Percentiles rank a stretch among this genome's conserved stretches.
These are phyloP conservation scores for Secale cereale DNA, from an alignment of 176 grass and related monocot species.

Conservation along the genomic window DNA sequence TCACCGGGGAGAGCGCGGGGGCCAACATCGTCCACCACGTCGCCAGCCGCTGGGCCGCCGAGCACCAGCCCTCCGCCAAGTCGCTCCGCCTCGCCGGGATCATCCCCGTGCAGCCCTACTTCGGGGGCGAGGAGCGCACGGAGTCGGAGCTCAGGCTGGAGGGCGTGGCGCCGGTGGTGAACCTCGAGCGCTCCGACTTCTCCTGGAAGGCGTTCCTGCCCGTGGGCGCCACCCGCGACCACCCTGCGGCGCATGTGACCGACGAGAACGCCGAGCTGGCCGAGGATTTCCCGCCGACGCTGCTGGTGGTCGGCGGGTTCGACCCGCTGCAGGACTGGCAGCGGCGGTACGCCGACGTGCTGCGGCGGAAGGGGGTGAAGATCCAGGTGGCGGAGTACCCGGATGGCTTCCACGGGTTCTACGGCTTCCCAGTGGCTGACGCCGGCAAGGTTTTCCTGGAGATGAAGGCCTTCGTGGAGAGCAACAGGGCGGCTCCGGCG, in stretches of 20 bases:
- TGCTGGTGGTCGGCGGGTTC: conserved; percentile 33
- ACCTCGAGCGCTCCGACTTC: conserved; percentile 14
- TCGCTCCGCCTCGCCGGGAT: neutral
- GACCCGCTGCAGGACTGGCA: conserved; percentile 45
- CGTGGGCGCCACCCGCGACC: conserved; percentile 10
- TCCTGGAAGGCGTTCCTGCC: neutral
- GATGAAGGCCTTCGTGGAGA: conserved; percentile 46
- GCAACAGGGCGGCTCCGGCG: neutral
- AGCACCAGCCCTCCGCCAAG: neutral
- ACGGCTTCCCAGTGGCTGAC: conserved; percentile 35
- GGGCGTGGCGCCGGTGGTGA: conserved; percentile 9
- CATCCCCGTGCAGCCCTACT: conserved; percentile 15
- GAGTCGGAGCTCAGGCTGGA: conserved; percentile 3
- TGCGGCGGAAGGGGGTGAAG: neutral
- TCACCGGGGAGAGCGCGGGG: conserved; percentile 69
- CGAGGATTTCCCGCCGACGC: conserved; percentile 26
- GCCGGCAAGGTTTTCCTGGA: conserved; percentile 19
- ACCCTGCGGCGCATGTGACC: conserved; percentile 5
- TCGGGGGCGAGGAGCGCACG: neutral
- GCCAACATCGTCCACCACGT: conserved; percentile 73
- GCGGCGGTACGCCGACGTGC: conserved; percentile 31
- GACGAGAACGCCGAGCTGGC: conserved; percentile 29
- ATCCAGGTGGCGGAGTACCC: conserved; percentile 24
- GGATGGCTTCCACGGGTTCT: conserved; percentile 49
- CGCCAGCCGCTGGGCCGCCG: conserved; percentile 44